These are phyloP conservation scores for Claviceps citrina DNA, from an alignment of 2,329 filamentous ascomycete species.

Conservation along the genomic window DNA sequence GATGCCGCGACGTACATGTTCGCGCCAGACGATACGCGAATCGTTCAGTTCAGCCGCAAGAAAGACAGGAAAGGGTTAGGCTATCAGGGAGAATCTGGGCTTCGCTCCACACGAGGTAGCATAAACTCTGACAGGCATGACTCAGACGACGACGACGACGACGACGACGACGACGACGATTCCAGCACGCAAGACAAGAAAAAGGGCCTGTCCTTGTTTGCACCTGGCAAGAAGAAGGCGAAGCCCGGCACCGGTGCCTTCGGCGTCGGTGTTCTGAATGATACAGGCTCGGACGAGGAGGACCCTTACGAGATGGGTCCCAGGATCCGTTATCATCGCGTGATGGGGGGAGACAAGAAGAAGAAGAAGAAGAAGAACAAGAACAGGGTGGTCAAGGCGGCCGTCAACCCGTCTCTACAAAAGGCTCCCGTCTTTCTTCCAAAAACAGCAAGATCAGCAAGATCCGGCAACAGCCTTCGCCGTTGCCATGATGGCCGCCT, in stretches of 20 bases:
- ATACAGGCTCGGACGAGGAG: slow-evolving; percentile 87
- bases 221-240: slow-evolving; percentile 33
- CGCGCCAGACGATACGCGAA: slow-evolving; percentile 62
- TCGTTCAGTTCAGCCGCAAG: slow-evolving; percentile 52
- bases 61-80: slow-evolving; percentile 57
- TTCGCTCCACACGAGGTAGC: slow-evolving; percentile 24
- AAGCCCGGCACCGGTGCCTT: slow-evolving; percentile 48
- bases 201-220: slow-evolving; percentile 8
- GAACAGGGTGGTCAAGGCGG: slow-evolving; percentile 37
- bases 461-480: slow-evolving; percentile 19
- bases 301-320: slow-evolving; percentile 88
- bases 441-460: slow-evolving; percentile 27
- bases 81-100: slow-evolving; percentile 41
- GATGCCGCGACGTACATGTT: slow-evolving; percentile 52
- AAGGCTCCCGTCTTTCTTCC: slow-evolving; percentile 62
- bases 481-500: slow-evolving; percentile 74
- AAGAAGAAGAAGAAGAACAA: slow-evolving; percentile 61
- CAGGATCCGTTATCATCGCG: slow-evolving; percentile 70
- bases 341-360: slow-evolving; percentile 68
- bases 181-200: neutral
- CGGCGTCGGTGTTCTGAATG: slow-evolving; percentile 78
- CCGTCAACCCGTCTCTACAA: slow-evolving; percentile 47
- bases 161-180: neutral
- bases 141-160: slow-evolving; percentile 20
- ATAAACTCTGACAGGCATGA: slow-evolving; percentile 31